phyloP scores from a whole-genome alignment of 192 early-diverging fungal genomes.

The Neocallimastix lanati region DNA sequence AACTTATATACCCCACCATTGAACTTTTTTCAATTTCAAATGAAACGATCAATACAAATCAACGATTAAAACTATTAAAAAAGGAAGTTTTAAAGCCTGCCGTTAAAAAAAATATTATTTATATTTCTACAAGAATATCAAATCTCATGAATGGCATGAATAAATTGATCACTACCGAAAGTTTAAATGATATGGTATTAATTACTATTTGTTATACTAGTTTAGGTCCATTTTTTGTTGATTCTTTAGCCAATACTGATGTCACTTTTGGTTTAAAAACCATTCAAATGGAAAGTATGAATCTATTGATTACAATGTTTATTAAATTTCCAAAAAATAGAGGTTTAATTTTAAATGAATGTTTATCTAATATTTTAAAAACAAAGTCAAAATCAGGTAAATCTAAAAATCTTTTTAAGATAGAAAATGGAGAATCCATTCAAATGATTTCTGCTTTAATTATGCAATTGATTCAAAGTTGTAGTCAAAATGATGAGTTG shows the following conservation, averaged over 20 bases:
- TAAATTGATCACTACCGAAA: background rate
- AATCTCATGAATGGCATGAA: background rate
- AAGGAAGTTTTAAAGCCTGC: background rate
- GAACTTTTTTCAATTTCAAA: background rate
- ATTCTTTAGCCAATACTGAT: background rate
- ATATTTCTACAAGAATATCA: background rate
- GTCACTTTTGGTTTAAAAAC: background rate
- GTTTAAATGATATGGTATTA: background rate
- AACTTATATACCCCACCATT: background rate
- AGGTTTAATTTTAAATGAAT: background rate
- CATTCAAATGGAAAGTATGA: background rate
- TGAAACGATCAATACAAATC: background rate
- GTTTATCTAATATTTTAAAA: background rate
- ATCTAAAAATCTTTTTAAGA: constrained; percentile 5
- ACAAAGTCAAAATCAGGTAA: background rate
- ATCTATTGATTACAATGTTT: background rate
- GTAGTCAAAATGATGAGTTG: constrained; percentile 7
- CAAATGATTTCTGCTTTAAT: constrained; percentile 54
- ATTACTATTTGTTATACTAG: background rate
- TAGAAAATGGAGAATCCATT: constrained; percentile 40
- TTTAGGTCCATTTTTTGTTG: background rate
- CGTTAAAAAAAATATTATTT: background rate
- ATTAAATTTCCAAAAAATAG: background rate
- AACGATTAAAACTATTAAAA: background rate
- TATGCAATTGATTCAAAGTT: constrained; percentile 48